These are phyloP conservation scores for Talaromyces marneffei DNA, from an alignment of 2,329 filamentous ascomycete species.

Conservation along the genomic window DNA sequence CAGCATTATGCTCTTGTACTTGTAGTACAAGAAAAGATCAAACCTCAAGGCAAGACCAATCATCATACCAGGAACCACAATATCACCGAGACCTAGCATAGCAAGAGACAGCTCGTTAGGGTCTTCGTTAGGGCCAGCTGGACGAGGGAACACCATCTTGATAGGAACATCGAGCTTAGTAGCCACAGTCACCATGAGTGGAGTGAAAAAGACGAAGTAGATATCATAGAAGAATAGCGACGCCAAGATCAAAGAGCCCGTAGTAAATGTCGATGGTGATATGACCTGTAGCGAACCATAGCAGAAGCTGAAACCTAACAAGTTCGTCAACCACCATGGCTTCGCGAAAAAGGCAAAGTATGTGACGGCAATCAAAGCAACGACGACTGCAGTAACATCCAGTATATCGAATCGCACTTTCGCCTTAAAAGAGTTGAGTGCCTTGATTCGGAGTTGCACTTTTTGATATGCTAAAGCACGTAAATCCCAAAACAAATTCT, in stretches of 20 bases:
- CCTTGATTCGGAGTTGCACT: constrained; percentile 46
- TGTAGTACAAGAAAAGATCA: constrained; percentile 79
- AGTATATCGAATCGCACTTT: constrained; percentile 42
- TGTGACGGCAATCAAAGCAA: constrained; percentile 50
- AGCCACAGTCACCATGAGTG: constrained; percentile 59
- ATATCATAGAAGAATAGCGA: constrained; percentile 94
- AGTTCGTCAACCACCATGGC: constrained; percentile 71
- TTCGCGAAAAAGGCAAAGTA: constrained; percentile 61
- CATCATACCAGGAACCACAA: constrained; percentile 87
- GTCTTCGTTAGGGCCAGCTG: constrained; percentile 44
- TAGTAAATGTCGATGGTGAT: constrained; percentile 82
- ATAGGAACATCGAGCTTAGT: constrained; percentile 87
- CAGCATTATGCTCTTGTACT: constrained; percentile 53
- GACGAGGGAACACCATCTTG: constrained; percentile 78
- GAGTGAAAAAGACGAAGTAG: constrained; percentile 56
- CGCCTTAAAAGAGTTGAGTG: constrained; percentile 48
- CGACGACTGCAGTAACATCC: constrained; percentile 50
- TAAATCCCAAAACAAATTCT: constrained; percentile 43
- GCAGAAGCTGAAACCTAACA: constrained; percentile 80
- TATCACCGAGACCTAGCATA: constrained; percentile 91
- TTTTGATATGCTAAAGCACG: constrained; percentile 47
- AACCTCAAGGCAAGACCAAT: constrained; percentile 85
- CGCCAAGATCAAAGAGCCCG: constrained; percentile 68
- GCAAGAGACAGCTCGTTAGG: constrained; percentile 45
- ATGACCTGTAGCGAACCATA: constrained; percentile 77